A percentile compares a stretch with the other conserved stretches of the same genome.
Evolutionary conservation across 2,329 filamentous ascomycete species (phyloP).

Genomic region (Cordyceps pruinosa): DNA sequence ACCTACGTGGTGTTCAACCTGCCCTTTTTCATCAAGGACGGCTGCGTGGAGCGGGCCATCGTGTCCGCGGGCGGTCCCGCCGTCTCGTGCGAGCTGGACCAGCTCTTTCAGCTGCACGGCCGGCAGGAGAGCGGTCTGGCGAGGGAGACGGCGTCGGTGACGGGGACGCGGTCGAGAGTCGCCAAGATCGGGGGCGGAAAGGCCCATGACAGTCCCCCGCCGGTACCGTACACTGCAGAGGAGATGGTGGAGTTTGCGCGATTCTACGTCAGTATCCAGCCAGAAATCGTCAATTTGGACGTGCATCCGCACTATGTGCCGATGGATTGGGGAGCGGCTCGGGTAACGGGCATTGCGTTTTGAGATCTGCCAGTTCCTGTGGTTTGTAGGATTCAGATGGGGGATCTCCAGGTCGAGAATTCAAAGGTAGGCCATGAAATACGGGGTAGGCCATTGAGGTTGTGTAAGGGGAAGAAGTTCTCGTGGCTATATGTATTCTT

Average conservation of each 20-base stretch:
- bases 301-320: not conserved
- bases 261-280: not conserved
- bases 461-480: no score
- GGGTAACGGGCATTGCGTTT: not conserved
- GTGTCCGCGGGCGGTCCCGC: slow-evolving; percentile 20
- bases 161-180: not conserved
- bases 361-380: not conserved
- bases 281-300: not conserved
- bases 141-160: not conserved
- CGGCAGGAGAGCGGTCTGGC: not conserved
- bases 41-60: slow-evolving; percentile 23
- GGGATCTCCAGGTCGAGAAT: no score
- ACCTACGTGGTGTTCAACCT: slow-evolving; percentile 18
- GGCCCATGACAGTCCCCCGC: not conserved
- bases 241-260: not conserved
- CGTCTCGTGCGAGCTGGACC: slow-evolving; percentile 15
- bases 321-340: slow-evolving; percentile 1
- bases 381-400: no score
- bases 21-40: slow-evolving; percentile 19
- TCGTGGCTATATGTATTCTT: no score
- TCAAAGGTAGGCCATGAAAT: no score
- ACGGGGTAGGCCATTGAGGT: no score
- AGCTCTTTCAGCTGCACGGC: not conserved
- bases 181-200: not conserved
- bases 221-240: not conserved